A percentile compares a stretch with the other conserved stretches of the same genome.
These are phyloP conservation scores for Citrus sinensis DNA, from an alignment of 345 rosid species.

Conservation along the genomic window DNA sequence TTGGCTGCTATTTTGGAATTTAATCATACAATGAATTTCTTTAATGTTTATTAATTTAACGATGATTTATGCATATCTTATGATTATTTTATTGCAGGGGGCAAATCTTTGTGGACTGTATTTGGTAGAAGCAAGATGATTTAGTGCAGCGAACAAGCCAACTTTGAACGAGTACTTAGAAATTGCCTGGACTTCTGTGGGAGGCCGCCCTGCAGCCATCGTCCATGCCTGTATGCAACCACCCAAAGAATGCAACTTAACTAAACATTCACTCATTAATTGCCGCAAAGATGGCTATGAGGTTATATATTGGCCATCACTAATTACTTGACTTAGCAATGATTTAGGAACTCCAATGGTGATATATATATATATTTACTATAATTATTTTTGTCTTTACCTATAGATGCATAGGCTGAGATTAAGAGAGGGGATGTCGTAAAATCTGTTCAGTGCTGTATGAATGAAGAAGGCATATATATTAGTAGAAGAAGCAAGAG, in stretches of 20 bases:
- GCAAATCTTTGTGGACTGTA: background rate
- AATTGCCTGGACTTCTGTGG: constrained; percentile 1
- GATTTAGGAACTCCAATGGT: too few relatives aligned
- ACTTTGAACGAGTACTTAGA: background rate
- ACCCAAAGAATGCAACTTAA: background rate
- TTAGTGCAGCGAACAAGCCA: background rate
- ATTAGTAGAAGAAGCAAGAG: too few relatives aligned
- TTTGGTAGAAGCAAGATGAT: constrained; percentile 1
- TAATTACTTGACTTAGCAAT: background rate
- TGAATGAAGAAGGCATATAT: too few relatives aligned
- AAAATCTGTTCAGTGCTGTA: too few relatives aligned
- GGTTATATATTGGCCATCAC: background rate
- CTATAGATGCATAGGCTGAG: too few relatives aligned
- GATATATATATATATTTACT: too few relatives aligned
- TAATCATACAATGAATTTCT: too few relatives aligned
- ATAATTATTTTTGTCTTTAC: too few relatives aligned
- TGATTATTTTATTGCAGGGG: background rate
- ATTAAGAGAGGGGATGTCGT: too few relatives aligned
- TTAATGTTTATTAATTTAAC: too few relatives aligned
- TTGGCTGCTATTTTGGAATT: too few relatives aligned
- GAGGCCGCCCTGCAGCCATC: background rate
- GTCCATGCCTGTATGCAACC: background rate
- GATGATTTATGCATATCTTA: too few relatives aligned
- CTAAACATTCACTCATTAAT: background rate
- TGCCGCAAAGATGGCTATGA: background rate